Percentiles rank a stretch among this genome's conserved stretches.
Conservation (phyloP, 805 yeast genomes). For the Pichia exigua region DNA sequence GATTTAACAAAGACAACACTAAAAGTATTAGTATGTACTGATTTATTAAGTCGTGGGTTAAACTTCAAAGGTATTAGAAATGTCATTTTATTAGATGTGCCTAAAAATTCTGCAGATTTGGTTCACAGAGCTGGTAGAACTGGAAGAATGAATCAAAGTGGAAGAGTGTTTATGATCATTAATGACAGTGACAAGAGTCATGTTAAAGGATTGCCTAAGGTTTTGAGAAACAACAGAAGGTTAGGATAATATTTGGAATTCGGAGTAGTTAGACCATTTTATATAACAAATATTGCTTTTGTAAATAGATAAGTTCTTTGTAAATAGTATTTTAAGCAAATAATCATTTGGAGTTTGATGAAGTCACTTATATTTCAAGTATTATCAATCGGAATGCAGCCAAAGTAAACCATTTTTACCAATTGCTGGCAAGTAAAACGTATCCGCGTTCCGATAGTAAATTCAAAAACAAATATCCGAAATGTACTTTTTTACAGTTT, state of each 20-base stretch:
- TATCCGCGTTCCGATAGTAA: too few species aligned
- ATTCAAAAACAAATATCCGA: too few species aligned
- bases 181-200: slow-evolving; percentile 63
- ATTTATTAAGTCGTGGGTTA: slow-evolving; percentile 81
- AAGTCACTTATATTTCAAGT: too few species aligned
- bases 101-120: slow-evolving; percentile 75
- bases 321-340: background rate
- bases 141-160: slow-evolving; percentile 84
- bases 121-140: slow-evolving; percentile 93
- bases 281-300: background rate
- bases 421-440: too few species aligned
- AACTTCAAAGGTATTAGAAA: slow-evolving; percentile 78
- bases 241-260: slow-evolving; percentile 14
- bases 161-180: slow-evolving; percentile 77
- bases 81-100: slow-evolving; percentile 78
- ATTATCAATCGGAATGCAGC: too few species aligned
- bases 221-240: slow-evolving; percentile 45
- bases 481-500: too few species aligned
- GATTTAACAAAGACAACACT: slow-evolving; percentile 30
- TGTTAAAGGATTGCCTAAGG: slow-evolving; percentile 73
- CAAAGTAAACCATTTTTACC: too few species aligned
- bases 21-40: slow-evolving; percentile 79
- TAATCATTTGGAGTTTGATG: too few species aligned
- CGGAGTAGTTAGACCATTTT: background rate
- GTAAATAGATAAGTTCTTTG: background rate